A percentile compares a stretch with the other conserved stretches of the same genome.
These are phyloP conservation scores for Salvia splendens DNA, from an alignment of 257 asterid species.

Conservation along the genomic window DNA sequence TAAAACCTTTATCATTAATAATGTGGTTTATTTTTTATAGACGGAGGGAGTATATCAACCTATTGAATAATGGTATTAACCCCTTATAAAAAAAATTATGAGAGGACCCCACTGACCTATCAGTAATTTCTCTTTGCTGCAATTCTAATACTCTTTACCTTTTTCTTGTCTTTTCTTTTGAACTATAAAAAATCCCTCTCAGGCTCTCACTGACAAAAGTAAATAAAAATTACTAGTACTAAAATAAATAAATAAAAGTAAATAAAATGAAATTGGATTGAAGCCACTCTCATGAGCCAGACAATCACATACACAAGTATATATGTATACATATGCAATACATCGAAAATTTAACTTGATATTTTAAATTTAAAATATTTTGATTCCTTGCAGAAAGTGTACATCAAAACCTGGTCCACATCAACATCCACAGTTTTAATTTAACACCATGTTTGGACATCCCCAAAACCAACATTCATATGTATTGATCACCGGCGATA, in stretches of 20 bases:
- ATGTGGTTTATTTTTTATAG: no score
- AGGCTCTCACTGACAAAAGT: slow-evolving; percentile 35
- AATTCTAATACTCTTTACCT: slow-evolving; percentile 1
- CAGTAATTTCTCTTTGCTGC: not conserved
- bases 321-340: no score
- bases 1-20: no score
- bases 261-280: slow-evolving; percentile 23
- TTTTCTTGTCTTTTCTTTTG: slow-evolving; percentile 35
- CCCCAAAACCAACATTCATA: slow-evolving; percentile 23
- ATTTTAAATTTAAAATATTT: not conserved
- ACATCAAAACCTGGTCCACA: slow-evolving; percentile 47
- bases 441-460: slow-evolving; percentile 26
- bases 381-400: slow-evolving; percentile 48
- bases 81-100: not conserved
- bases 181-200: slow-evolving; percentile 31
- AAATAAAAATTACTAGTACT: slow-evolving; percentile 24
- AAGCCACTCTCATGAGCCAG: slow-evolving; percentile 20
- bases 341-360: slow-evolving; percentile 33
- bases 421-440: slow-evolving; percentile 35
- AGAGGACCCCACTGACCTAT: not conserved
- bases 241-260: slow-evolving; percentile 19
- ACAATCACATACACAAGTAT: slow-evolving; percentile 15
- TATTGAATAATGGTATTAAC: not conserved
- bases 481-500: slow-evolving; percentile 6
- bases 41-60: no score